Conservation (phyloP, 768 basidiomycete species). For the Lactarius pseudohatsudake region DNA sequence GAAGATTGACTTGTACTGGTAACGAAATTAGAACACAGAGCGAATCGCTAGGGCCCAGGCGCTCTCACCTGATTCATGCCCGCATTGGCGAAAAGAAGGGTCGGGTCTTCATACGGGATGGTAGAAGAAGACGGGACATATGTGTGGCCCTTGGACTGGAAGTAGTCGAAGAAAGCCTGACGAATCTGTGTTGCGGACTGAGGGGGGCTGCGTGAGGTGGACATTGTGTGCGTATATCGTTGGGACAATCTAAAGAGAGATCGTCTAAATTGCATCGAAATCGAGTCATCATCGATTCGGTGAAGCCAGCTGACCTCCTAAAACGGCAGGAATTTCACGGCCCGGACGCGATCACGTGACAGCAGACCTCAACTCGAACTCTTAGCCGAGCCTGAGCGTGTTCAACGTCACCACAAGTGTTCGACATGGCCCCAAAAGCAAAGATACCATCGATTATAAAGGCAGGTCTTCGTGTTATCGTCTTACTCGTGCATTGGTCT, state of each 20-base stretch:
- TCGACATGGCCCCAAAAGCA: constrained; percentile 25
- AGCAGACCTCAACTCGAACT: too few species aligned
- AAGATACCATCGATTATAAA: constrained; percentile 24
- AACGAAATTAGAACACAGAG: constrained; percentile 19
- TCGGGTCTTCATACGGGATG: constrained; percentile 97
- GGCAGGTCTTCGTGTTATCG: not conserved
- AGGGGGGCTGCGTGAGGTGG: not conserved
- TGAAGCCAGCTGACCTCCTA: not conserved
- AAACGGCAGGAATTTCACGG: constrained; percentile 4
- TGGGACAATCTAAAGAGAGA: constrained; percentile 7
- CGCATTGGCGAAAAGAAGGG: constrained; percentile 96
- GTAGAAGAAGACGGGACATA: constrained; percentile 91
- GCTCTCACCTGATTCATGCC: constrained; percentile 86
- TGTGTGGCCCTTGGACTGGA: constrained; percentile 74
- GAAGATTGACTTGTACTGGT: constrained; percentile 93
- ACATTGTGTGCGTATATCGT: constrained; percentile 24
- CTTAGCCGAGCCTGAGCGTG: not conserved
- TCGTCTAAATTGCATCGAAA: constrained; percentile 16
- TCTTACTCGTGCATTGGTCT: not conserved
- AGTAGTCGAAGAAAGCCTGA: constrained; percentile 89
- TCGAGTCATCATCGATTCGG: constrained; percentile 13
- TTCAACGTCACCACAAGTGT: not conserved
- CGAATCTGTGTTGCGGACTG: constrained; percentile 66
- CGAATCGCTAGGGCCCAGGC: too few species aligned
- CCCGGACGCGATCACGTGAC: constrained; percentile 22